Percentiles rank a stretch among this genome's conserved stretches.
Evolutionary conservation across 805 yeast genomes (phyloP).

Genomic region (Kluyveromyces dobzhanskii): DNA sequence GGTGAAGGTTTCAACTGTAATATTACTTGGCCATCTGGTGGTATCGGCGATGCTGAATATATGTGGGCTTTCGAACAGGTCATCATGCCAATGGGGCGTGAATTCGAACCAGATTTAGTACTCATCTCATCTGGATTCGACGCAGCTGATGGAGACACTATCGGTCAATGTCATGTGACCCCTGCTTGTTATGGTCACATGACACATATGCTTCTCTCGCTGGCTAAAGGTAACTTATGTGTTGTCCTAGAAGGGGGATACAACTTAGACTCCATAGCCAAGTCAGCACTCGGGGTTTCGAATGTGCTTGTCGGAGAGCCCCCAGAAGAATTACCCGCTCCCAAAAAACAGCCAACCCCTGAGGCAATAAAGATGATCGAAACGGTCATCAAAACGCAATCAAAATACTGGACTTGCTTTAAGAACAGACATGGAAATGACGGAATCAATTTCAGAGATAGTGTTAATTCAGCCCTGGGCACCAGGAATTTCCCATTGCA

Average conservation of each 20-base stretch:
- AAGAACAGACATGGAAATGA: constrained; percentile 50
- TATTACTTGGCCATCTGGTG: constrained; percentile 88
- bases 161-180: constrained; percentile 92
- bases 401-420: constrained; percentile 81
- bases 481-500: constrained; percentile 45
- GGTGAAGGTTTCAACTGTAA: constrained; percentile 88
- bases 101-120: constrained; percentile 87
- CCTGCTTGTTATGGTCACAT: constrained; percentile 95
- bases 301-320: constrained; percentile 92
- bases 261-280: constrained; percentile 82
- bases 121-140: constrained; percentile 94
- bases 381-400: constrained; percentile 71
- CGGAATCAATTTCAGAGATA: constrained; percentile 31
- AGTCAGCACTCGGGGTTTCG: constrained; percentile 85
- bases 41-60: constrained; percentile 94
- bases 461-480: constrained; percentile 22
- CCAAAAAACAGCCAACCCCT: constrained; percentile 47
- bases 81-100: constrained; percentile 80
- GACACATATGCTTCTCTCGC: constrained; percentile 82
- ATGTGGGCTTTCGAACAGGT: constrained; percentile 82
- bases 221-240: constrained; percentile 82
- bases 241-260: constrained; percentile 96
- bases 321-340: constrained; percentile 64
- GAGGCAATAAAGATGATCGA: constrained; percentile 76
- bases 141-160: constrained; percentile 97